Base-by-base conservation (phyloP, 345 rosid genomes). In the Carallia pectinifolia region DNA sequence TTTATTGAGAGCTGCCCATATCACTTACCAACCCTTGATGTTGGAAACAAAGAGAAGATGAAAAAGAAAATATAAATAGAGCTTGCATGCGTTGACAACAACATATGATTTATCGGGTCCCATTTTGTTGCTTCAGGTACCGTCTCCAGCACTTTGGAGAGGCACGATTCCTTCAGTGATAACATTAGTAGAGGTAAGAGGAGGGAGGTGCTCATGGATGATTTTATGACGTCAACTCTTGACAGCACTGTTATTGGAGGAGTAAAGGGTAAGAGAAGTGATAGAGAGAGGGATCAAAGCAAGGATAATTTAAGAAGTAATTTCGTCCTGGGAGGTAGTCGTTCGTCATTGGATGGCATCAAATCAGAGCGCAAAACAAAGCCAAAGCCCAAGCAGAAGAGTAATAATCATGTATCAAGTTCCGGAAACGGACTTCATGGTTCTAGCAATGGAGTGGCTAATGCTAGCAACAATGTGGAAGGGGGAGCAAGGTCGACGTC, bases 161-260 rank as follows among this genome's bases (percentile, higher is more conserved):
- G 79, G 70, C 64, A 66, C 6, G 81, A 82, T 71, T 68, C 75
- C 15, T 77, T 18, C 44, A 62, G 81, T 39, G 77, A 77, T 44
- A 80, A 61, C 79, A 67, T 80, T 29, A 81, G 72, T 48, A 61
- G 81, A 62, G 71, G 65, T 44, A 73, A 40, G 55, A 67, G 53
- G 56, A 67, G 67, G 79, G 92, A 92, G 78, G 87, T 83, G 75
- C 79, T 81, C 62, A 83, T 89, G n/a, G 93, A 90, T 74, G 98
- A 89, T 68, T 87, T 87, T 60, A 81, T 82, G 44, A 83, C 89
- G 38, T 77, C 88, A 3, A 77, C 87, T 34, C 81, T 82, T 30
- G 86, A 86, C 53, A 71, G 80, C 7, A 65, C 74, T 6, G 77
- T 71, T 74, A 70, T 75, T 40, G 84, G 81, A 55, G 92, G 81